Evolutionary conservation across 164 flowering plant species (phyloP).

Genomic region (Nymphaea colorata): DNA sequence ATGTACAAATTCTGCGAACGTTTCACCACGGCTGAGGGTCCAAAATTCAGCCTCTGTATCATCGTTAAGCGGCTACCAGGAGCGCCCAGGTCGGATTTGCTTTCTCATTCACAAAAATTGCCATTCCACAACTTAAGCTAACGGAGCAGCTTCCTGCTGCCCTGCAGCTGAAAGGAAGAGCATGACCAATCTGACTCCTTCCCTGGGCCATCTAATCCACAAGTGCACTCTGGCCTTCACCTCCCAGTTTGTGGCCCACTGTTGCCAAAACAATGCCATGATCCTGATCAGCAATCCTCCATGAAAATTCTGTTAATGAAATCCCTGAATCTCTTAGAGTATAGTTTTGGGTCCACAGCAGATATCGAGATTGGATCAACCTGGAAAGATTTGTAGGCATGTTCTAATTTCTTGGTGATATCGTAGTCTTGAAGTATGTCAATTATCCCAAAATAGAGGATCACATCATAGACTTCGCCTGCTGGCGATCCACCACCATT

Average conservation of each 20-base stretch:
- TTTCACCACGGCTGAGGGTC: background rate
- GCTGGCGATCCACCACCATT: slow-evolving; percentile 12
- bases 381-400: slow-evolving; percentile 81
- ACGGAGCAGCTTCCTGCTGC: too few species aligned
- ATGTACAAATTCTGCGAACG: background rate
- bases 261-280: background rate
- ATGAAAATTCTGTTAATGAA: slow-evolving; percentile 61
- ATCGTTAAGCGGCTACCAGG: too few species aligned
- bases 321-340: slow-evolving; percentile 70
- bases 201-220: too few species aligned
- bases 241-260: too few species aligned
- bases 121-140: too few species aligned
- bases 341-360: slow-evolving; percentile 84
- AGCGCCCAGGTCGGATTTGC: too few species aligned
- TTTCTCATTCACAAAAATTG: too few species aligned
- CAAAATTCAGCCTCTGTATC: background rate
- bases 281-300: slow-evolving; percentile 37
- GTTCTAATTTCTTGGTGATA: slow-evolving; percentile 47
- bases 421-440: slow-evolving; percentile 45
- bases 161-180: too few species aligned
- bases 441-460: slow-evolving; percentile 17
- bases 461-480: slow-evolving; percentile 17
- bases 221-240: too few species aligned
- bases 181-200: too few species aligned
- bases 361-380: slow-evolving; percentile 73